These are phyloP conservation scores for Hamamelis virginiana DNA, from an alignment of 164 flowering plant species.

Conservation along the genomic window DNA sequence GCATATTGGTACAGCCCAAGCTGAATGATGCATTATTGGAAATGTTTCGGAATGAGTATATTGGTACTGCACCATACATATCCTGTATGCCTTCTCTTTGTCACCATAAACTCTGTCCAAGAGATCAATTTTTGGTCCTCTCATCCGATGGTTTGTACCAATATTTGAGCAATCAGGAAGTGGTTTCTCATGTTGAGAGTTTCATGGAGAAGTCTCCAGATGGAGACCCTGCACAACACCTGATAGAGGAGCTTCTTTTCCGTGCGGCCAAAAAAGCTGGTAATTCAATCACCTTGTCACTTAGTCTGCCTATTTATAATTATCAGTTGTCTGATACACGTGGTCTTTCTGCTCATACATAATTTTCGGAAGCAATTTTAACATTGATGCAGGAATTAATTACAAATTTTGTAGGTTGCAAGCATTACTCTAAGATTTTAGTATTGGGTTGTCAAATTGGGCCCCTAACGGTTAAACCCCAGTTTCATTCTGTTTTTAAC, in stretches of 20 bases:
- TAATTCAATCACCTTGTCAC: constrained; percentile 24
- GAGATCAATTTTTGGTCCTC: constrained; percentile 88
- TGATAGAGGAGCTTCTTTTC: constrained; percentile 89
- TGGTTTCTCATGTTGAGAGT: constrained; percentile 74
- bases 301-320: background rate
- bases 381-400: background rate
- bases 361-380: background rate
- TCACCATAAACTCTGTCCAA: constrained; percentile 77
- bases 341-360: background rate
- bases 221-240: constrained; percentile 98
- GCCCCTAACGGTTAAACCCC: no score
- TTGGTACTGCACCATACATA: constrained; percentile 90
- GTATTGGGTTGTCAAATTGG: no score
- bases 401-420: background rate
- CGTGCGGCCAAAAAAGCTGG: constrained; percentile 99
- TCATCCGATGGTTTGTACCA: constrained; percentile 98
- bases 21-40: constrained; percentile 83
- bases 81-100: constrained; percentile 86
- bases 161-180: constrained; percentile 91
- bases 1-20: constrained; percentile 73
- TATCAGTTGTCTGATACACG: background rate
- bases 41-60: constrained; percentile 92
- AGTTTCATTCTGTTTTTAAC: no score
- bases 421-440: background rate
- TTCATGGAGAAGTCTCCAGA: constrained; percentile 97